A percentile compares a stretch with the other conserved stretches of the same genome.
Conservation (phyloP, 2,329 filamentous ascomycete species). For the Botryotinia globosa region DNA sequence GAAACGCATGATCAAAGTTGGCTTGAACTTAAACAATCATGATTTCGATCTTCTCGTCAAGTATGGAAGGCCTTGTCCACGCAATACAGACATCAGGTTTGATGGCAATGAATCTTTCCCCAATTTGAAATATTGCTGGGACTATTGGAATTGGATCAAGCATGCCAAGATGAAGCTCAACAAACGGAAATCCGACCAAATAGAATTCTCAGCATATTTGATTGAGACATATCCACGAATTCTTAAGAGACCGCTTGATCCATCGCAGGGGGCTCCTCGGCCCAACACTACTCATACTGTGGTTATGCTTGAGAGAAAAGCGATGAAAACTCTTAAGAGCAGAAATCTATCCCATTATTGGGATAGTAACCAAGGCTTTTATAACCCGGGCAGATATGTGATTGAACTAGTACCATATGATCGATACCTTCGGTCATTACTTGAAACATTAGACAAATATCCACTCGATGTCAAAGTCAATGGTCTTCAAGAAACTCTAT, state of each 20-base stretch:
- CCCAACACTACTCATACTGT: slow-evolving; percentile 1
- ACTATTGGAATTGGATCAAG: slow-evolving; percentile 14
- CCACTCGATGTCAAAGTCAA: neutral
- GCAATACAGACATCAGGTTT: neutral
- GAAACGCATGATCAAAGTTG: neutral
- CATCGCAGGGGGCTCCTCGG: neutral
- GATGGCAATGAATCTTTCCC: neutral
- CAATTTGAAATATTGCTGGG: neutral
- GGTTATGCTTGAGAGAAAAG: neutral
- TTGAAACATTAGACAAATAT: slow-evolving; percentile 7
- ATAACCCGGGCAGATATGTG: neutral
- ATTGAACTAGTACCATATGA: slow-evolving; percentile 9
- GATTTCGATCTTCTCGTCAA: slow-evolving; percentile 9
- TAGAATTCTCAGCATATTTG: neutral
- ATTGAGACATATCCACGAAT: slow-evolving; percentile 6
- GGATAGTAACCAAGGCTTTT: neutral
- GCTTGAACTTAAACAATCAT: neutral
- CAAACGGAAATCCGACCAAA: neutral
- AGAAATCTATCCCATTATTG: neutral
- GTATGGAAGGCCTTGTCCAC: neutral
- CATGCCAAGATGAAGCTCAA: neutral
- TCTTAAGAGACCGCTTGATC: slow-evolving; percentile 2
- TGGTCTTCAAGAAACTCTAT: neutral
- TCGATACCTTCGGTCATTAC: slow-evolving; percentile 9
- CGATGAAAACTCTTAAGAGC: neutral